A percentile compares a stretch with the other conserved stretches of the same genome.
Evolutionary conservation across 192 early-diverging fungal species (phyloP).

Genomic region (Linnemannia hyalina): DNA sequence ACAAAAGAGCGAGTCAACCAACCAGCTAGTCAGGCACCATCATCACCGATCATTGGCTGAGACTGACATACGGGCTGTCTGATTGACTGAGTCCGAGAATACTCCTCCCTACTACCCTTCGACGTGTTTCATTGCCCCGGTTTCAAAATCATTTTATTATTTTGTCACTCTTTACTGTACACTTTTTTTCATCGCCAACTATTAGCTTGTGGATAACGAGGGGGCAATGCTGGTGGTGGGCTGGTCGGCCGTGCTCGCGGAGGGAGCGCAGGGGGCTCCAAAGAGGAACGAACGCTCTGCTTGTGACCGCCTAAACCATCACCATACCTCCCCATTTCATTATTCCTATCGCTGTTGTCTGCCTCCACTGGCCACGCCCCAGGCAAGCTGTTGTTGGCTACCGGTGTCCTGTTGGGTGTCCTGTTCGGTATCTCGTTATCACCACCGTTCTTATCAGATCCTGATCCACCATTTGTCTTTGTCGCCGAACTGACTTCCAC

Average conservation of each 20-base stretch:
- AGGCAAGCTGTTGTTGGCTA: not conserved
- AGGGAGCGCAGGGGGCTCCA: not conserved
- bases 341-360: not conserved
- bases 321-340: not conserved
- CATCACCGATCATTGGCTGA: not conserved
- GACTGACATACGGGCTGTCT: not conserved
- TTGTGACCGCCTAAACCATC: not conserved
- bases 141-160: not conserved
- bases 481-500: not conserved
- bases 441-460: not conserved
- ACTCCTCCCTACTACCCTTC: not conserved
- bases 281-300: not conserved
- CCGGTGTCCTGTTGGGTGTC: not conserved
- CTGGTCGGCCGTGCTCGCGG: conserved; percentile 9
- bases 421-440: too few species aligned
- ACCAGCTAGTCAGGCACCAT: not conserved
- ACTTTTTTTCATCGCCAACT: not conserved
- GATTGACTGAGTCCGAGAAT: not conserved
- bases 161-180: too few species aligned
- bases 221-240: conserved; percentile 28
- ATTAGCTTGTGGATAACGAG: not conserved
- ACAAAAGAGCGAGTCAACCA: too few species aligned
- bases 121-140: conserved; percentile 7
- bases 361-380: not conserved
- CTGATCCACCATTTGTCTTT: not conserved